These are phyloP conservation scores for Xylariaceae sp. DNA, from an alignment of 2,329 filamentous ascomycete genomes.

Conservation along the genomic window DNA sequence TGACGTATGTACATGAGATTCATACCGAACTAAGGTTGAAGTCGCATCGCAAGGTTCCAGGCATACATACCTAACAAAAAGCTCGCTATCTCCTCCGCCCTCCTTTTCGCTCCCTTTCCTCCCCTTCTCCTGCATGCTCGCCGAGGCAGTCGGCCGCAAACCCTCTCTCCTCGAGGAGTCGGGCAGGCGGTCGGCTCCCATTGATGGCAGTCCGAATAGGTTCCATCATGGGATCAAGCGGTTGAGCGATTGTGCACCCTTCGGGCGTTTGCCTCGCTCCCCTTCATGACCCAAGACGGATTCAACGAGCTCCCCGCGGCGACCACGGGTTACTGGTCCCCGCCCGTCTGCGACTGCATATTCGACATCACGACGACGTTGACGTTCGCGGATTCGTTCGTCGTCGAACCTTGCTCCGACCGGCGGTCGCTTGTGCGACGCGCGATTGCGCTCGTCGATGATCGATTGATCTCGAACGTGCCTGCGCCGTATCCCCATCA, in stretches of 20 bases:
- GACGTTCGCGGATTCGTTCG: not conserved
- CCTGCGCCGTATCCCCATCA: conserved; percentile 8
- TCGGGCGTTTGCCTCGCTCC: conserved; percentile 11
- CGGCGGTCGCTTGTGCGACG: conserved; percentile 5
- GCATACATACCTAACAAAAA: too few relatives aligned
- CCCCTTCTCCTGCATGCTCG: conserved; percentile 16
- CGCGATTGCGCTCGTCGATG: conserved; percentile 12
- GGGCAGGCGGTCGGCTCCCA: conserved; percentile 27
- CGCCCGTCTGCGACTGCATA: conserved; percentile 4
- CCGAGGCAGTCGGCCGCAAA: conserved; percentile 24
- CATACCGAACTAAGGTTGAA: too few relatives aligned
- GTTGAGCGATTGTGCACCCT: conserved; percentile 5
- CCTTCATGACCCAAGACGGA: conserved; percentile 20
- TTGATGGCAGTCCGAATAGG: conserved; percentile 19
- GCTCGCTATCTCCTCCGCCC: not conserved
- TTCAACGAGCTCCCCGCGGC: conserved; percentile 12
- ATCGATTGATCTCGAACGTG: conserved; percentile 14
- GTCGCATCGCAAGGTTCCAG: too few relatives aligned
- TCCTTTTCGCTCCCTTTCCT: not conserved
- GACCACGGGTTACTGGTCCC: conserved; percentile 13
- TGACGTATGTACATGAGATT: too few relatives aligned
- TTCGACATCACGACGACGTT: conserved; percentile 8
- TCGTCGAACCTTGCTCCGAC: conserved; percentile 13
- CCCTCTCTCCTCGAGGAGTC: conserved; percentile 23
- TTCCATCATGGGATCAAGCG: conserved; percentile 18